These are phyloP conservation scores for Eremochloa ophiuroides DNA, from an alignment of 176 grass and related monocot species.

Conservation along the genomic window DNA sequence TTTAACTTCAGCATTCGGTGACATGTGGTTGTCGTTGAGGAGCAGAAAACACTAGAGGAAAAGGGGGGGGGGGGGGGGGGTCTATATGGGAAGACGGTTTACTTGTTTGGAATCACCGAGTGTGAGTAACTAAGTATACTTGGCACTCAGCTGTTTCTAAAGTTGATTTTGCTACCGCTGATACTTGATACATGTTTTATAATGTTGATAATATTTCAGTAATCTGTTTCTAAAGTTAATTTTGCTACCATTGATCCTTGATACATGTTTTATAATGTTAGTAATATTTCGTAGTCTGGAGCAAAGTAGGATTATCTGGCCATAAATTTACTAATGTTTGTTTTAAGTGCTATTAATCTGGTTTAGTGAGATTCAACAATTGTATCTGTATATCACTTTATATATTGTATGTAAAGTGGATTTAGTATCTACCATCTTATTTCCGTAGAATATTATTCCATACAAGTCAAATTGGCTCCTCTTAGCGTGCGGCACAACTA, in stretches of 20 bases:
- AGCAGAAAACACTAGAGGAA: conserved; percentile 73
- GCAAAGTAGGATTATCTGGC: neutral
- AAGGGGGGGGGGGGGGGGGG: too few species aligned
- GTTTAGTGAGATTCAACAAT: neutral
- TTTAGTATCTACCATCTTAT: neutral
- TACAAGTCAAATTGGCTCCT: neutral
- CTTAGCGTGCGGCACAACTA: conserved; percentile 62
- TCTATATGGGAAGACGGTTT: conserved; percentile 79
- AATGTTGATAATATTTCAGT: neutral
- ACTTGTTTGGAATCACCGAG: conserved; percentile 87
- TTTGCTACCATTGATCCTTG: neutral
- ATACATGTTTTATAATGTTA: neutral
- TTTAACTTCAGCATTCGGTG: conserved; percentile 2
- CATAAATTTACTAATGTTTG: neutral
- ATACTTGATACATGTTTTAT: neutral
- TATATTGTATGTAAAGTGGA: neutral
- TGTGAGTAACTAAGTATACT: conserved; percentile 37
- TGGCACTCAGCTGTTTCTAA: neutral
- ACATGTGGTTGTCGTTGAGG: conserved; percentile 11
- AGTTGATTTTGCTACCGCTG: neutral
- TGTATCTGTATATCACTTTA: neutral
- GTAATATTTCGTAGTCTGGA: neutral
- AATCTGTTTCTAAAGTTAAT: neutral
- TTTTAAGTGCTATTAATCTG: neutral
- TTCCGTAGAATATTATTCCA: neutral